Conservation (phyloP, 805 yeast species). For the Cyberlindnera maclurae region DNA sequence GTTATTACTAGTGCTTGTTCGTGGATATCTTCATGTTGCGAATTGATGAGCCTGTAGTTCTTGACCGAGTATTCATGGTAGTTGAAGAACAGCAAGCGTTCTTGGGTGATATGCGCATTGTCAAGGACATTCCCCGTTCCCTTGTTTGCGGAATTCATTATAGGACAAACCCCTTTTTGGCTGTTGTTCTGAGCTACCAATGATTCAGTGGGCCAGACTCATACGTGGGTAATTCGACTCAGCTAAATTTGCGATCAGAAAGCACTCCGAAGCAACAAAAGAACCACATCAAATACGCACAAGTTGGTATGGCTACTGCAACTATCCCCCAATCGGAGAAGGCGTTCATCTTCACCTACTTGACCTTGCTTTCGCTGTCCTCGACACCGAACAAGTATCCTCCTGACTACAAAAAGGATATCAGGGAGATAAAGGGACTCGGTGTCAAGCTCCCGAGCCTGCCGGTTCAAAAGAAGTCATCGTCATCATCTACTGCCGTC, state of each 20-base stretch:
- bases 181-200: not conserved
- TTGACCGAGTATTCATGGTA: conserved; percentile 52
- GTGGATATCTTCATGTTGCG: conserved; percentile 22
- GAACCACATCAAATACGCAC: not conserved
- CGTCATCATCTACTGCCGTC: not conserved
- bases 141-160: conserved; percentile 15
- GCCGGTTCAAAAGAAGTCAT: conserved; percentile 29
- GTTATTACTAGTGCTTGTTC: conserved; percentile 41
- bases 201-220: not conserved
- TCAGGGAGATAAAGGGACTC: conserved; percentile 6
- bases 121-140: conserved; percentile 19
- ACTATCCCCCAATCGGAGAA: conserved; percentile 11
- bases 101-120: not conserved
- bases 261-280: not conserved
- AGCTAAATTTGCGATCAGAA: not conserved
- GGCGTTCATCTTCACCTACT: conserved; percentile 16
- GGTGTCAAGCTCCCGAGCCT: conserved; percentile 35
- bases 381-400: conserved; percentile 4
- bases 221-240: not conserved
- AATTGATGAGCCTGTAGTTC: conserved; percentile 24
- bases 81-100: conserved; percentile 44
- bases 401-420: conserved; percentile 10
- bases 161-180: not conserved
- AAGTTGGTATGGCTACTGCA: conserved; percentile 12
- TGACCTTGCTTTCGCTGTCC: conserved; percentile 15